phyloP scores from a whole-genome alignment of 2,329 filamentous ascomycete genomes.

The Arthrobotrys megalospora region DNA sequence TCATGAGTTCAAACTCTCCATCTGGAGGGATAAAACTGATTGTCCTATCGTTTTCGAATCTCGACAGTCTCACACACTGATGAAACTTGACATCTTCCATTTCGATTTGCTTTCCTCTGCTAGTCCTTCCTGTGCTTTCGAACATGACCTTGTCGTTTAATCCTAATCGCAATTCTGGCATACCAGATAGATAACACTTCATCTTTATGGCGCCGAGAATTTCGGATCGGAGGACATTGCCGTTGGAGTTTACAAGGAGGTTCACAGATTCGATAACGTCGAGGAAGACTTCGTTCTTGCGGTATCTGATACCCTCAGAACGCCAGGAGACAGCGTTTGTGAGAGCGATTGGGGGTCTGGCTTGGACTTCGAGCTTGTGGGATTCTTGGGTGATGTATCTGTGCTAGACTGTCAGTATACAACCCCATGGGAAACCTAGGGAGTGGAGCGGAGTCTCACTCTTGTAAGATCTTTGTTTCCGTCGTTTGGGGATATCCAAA shows the following conservation, averaged over 20 bases:
- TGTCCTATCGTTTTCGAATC: slow-evolving; percentile 98
- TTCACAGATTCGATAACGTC: slow-evolving; percentile 98
- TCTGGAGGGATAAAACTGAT: slow-evolving; percentile 99
- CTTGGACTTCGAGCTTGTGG: slow-evolving; percentile 97
- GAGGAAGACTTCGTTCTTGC: slow-evolving; percentile 99
- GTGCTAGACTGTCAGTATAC: slow-evolving; percentile 12
- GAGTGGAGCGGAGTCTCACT: slow-evolving; percentile 68
- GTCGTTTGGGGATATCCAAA: slow-evolving; percentile 99
- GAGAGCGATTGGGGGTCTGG: slow-evolving; percentile 94
- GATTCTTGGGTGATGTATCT: slow-evolving; percentile 98
- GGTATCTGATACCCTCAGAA: slow-evolving; percentile 96
- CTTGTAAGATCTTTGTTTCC: slow-evolving; percentile 97
- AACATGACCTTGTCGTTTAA: slow-evolving; percentile 99
- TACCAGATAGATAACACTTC: slow-evolving; percentile 99
- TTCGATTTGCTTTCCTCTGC: slow-evolving; percentile 95
- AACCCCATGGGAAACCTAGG: slow-evolving; percentile 24
- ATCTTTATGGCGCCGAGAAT: slow-evolving; percentile 98
- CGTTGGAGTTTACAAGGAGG: slow-evolving; percentile 91
- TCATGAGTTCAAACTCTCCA: slow-evolving; percentile 99
- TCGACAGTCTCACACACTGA: slow-evolving; percentile 93
- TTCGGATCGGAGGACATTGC: slow-evolving; percentile 94
- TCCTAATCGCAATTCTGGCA: slow-evolving; percentile 94
- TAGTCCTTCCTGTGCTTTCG: slow-evolving; percentile 94
- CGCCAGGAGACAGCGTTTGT: slow-evolving; percentile 99
- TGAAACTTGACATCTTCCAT: slow-evolving; percentile 99